phyloP scores from a whole-genome alignment of 192 early-diverging fungal species.

The Coemansia aciculifera region DNA sequence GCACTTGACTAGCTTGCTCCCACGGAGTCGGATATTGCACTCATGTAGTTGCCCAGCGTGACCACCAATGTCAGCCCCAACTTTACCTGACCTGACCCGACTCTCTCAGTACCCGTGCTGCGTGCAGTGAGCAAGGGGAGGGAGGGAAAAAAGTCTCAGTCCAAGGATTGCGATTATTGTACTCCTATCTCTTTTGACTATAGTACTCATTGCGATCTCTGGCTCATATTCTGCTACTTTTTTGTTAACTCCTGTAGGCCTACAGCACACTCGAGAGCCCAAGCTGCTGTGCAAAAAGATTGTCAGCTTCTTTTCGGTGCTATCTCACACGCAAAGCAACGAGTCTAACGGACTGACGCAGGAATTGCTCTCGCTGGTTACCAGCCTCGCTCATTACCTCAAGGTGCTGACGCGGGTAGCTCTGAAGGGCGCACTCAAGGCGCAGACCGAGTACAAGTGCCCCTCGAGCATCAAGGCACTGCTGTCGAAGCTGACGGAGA shows the following conservation, averaged over 20 bases:
- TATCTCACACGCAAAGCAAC: constrained; percentile 71
- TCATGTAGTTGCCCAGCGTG: not conserved
- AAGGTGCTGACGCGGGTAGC: constrained; percentile 90
- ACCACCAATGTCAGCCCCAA: not conserved
- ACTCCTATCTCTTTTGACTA: not conserved
- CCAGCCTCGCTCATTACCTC: constrained; percentile 87
- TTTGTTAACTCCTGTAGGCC: constrained; percentile 26
- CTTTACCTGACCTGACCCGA: not conserved
- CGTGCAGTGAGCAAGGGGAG: not conserved
- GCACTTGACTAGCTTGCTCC: constrained; percentile 1
- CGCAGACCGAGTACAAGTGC: constrained; percentile 55
- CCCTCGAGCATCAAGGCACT: constrained; percentile 61
- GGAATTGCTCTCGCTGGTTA: constrained; percentile 87
- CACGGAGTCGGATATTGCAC: constrained; percentile 4
- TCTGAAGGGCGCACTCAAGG: constrained; percentile 80
- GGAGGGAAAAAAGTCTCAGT: not conserved
- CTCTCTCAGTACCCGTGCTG: not conserved
- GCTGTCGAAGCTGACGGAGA: constrained; percentile 75
- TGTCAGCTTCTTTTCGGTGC: constrained; percentile 89
- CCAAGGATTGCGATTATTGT: not conserved
- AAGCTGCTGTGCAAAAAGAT: constrained; percentile 95
- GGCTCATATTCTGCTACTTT: not conserved
- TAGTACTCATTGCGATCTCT: constrained; percentile 1
- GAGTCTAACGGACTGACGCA: constrained; percentile 64
- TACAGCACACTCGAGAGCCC: constrained; percentile 84